phyloP scores from a whole-genome alignment of 331 rosid genomes.

The Spiraea crenata region DNA sequence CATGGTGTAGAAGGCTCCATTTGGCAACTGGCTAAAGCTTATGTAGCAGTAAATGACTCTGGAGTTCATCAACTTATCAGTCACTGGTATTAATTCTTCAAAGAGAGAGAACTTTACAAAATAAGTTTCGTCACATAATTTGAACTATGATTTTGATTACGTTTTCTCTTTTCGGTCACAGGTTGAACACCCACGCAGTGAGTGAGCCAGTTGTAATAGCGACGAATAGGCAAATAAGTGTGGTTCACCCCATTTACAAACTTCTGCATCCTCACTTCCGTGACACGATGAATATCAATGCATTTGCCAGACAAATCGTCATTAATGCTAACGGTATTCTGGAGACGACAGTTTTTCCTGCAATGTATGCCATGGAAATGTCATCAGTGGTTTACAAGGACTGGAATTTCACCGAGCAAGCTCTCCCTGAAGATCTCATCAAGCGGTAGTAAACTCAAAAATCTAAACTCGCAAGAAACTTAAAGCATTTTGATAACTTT shows the following conservation, averaged over 20 bases:
- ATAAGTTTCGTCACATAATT: neutral
- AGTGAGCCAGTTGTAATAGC: constrained; percentile 82
- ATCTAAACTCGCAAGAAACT: neutral
- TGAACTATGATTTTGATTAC: constrained; percentile 1
- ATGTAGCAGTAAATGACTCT: constrained; percentile 63
- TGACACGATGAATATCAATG: constrained; percentile 83
- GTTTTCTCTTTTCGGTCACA: constrained; percentile 7
- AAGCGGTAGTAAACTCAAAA: constrained; percentile 59
- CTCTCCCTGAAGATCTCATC: constrained; percentile 72
- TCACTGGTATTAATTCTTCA: constrained; percentile 54
- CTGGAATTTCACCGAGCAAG: constrained; percentile 75
- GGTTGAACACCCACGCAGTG: constrained; percentile 78
- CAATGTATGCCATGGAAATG: constrained; percentile 69
- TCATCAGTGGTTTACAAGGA: constrained; percentile 59
- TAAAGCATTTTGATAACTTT: neutral
- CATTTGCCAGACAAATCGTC: constrained; percentile 62
- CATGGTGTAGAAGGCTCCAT: constrained; percentile 50
- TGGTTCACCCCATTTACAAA: constrained; percentile 71
- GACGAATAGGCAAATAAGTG: constrained; percentile 75
- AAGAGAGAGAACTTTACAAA: neutral
- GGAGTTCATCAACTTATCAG: constrained; percentile 76
- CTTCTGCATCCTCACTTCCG: constrained; percentile 75
- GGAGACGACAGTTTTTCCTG: constrained; percentile 64
- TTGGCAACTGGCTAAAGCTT: constrained; percentile 87
- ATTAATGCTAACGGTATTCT: constrained; percentile 66